These are phyloP conservation scores for Melampsora larici-populina DNA, from an alignment of 1,284 basidiomycete species.

Conservation along the genomic window DNA sequence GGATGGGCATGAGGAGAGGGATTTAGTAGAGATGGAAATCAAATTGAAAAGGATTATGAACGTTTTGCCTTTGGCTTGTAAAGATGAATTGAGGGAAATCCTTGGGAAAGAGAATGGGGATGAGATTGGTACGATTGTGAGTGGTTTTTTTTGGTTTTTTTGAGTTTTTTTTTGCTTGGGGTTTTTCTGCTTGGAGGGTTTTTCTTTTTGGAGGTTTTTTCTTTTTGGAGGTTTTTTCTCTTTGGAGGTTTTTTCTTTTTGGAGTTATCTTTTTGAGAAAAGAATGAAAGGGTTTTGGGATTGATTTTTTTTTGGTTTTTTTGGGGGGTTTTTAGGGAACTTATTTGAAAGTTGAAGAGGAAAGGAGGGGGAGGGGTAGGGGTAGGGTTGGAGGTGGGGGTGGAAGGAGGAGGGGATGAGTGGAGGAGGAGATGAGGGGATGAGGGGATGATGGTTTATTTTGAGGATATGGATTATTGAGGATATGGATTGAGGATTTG, in stretches of 20 bases:
- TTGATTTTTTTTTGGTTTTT: neutral
- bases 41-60: constrained; percentile 14
- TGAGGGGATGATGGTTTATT: neutral
- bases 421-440: neutral
- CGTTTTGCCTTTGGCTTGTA: constrained; percentile 17
- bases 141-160: too few relatives aligned
- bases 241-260: too few relatives aligned
- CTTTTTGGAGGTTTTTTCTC: neutral
- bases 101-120: constrained; percentile 13
- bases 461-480: neutral
- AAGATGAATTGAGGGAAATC: neutral
- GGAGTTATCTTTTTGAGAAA: neutral
- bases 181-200: too few relatives aligned
- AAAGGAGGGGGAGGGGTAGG: neutral
- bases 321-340: neutral
- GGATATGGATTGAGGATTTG: neutral
- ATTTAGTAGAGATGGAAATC: neutral
- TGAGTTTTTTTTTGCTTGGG: too few relatives aligned
- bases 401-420: too few relatives aligned
- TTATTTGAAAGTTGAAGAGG: constrained; percentile 3
- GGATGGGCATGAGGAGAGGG: too few relatives aligned
- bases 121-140: constrained; percentile 29
- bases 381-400: too few relatives aligned
- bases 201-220: too few relatives aligned
- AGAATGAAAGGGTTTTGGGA: neutral